Evolutionary conservation across 257 asterid genomes (phyloP).

Genomic region (Striga asiatica): DNA sequence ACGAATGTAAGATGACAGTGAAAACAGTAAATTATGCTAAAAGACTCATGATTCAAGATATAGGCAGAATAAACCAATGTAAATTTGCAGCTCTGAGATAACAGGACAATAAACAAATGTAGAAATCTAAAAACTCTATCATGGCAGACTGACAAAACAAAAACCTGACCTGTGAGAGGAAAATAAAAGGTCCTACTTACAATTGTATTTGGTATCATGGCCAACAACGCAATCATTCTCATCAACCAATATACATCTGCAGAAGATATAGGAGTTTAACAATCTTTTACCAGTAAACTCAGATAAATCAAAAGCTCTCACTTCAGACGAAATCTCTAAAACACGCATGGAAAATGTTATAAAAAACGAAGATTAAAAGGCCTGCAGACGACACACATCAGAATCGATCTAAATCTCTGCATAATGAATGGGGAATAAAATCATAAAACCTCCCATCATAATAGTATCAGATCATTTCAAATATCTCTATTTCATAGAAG

Average conservation of each 20-base stretch:
- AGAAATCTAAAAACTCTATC: background rate
- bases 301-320: background rate
- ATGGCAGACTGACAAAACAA: background rate
- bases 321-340: too few species aligned
- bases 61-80: too few species aligned
- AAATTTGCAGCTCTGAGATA: too few species aligned
- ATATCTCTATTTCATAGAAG: too few species aligned
- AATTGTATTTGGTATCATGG: conserved; percentile 85
- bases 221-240: conserved; percentile 77
- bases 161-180: background rate
- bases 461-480: too few species aligned
- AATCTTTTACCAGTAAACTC: conserved; percentile 45
- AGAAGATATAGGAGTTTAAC: background rate
- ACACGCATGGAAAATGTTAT: conserved; percentile 16
- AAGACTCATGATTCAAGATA: too few species aligned
- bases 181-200: conserved; percentile 36
- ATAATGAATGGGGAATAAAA: too few species aligned
- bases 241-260: conserved; percentile 93
- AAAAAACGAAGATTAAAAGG: conserved; percentile 3
- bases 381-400: background rate
- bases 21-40: too few species aligned
- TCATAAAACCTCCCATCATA: too few species aligned
- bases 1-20: too few species aligned
- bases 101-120: too few species aligned
- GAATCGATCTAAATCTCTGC: too few species aligned